Base-by-base conservation (phyloP, 345 rosid genomes). In the Populus nigra region DNA sequence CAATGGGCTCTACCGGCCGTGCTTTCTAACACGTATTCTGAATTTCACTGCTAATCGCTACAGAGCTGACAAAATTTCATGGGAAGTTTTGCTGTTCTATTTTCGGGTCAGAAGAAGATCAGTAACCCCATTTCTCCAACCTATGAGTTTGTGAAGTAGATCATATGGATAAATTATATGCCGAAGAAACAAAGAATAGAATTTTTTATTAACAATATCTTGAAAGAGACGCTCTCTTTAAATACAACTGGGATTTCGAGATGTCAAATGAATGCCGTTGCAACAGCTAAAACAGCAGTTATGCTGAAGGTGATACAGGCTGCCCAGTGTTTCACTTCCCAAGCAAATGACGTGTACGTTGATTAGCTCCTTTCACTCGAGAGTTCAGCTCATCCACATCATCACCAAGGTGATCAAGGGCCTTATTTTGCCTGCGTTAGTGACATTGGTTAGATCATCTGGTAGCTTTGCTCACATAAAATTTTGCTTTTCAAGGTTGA, bases 291-390 rank as follows among this genome's bases (percentile, higher is more conserved):
- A 17, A 55, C 62, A 22, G 62, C 22, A 22, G 62, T 20, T 20
- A 20, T 53, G 59, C 31, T 25, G 33, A 65, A 43, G 6, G 70
- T 10, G 35, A 20, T 61, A n/a, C 23, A 74, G 1, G 23, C 63
- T 62, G 20, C 45, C 29, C 23, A 0, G 59, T 65, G 33, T 49
- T 36, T 78, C 69, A 82, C 68, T 82, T 82, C 4, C 53, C 61
- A 43, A 82, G 36, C 76, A 78, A 75, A 75, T 55, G 82, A 33
- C 82, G 79, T 17, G 82, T 63, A 57, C 85, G 82, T 31, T 82
- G 85, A 71, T 82, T 82, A 39, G 82, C 85, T 65, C 85, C 82
- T 82, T 78, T 82, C 72, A 78, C 85, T 74, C 85, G 69, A 71
- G 74, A 74, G 70, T 82, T 82, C 43, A 82, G 72, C 79, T 82